These are phyloP conservation scores for Starmera quercuum DNA, from an alignment of 805 yeast genomes.

Conservation along the genomic window DNA sequence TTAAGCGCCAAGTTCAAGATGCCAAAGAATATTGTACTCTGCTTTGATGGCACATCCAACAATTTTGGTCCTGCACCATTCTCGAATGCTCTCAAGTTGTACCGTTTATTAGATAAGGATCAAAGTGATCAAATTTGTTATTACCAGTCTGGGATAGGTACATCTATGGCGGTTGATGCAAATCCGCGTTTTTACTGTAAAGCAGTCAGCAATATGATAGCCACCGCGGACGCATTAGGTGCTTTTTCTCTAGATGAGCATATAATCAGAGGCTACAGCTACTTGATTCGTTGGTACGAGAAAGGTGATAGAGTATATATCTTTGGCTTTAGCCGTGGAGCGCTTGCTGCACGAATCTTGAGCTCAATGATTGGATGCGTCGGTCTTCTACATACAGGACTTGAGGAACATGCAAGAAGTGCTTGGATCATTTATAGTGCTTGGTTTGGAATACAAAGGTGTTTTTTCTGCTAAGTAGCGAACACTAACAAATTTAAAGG, in stretches of 20 bases:
- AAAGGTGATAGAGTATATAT: slow-evolving; percentile 44
- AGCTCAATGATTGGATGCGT: slow-evolving; percentile 60
- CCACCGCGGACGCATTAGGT: slow-evolving; percentile 26
- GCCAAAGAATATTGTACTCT: slow-evolving; percentile 45
- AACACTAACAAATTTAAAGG: too few species aligned
- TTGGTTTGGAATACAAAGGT: too few species aligned
- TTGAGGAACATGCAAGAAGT: slow-evolving; percentile 45
- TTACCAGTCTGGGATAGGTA: slow-evolving; percentile 66
- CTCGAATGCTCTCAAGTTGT: slow-evolving; percentile 47
- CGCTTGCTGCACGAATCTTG: slow-evolving; percentile 55
- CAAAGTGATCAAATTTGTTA: slow-evolving; percentile 52
- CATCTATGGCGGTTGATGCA: slow-evolving; percentile 35
- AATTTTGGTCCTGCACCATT: slow-evolving; percentile 49
- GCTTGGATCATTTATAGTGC: slow-evolving; percentile 58
- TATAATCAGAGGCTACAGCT: slow-evolving; percentile 49
- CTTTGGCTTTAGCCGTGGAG: slow-evolving; percentile 61
- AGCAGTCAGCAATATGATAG: slow-evolving; percentile 11
- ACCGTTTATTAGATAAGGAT: slow-evolving; percentile 41
- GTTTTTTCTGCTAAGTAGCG: too few species aligned
- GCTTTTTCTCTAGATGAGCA: slow-evolving; percentile 51
- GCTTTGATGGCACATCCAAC: slow-evolving; percentile 59
- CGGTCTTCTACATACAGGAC: slow-evolving; percentile 49
- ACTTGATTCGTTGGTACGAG: slow-evolving; percentile 39
- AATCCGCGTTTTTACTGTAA: slow-evolving; percentile 21
- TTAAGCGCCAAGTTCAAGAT: too few species aligned